Evolutionary conservation across 306 rosid genomes (phyloP), one percentile per base, ranked within the genome.

Genomic region (Rosa persica): DNA sequence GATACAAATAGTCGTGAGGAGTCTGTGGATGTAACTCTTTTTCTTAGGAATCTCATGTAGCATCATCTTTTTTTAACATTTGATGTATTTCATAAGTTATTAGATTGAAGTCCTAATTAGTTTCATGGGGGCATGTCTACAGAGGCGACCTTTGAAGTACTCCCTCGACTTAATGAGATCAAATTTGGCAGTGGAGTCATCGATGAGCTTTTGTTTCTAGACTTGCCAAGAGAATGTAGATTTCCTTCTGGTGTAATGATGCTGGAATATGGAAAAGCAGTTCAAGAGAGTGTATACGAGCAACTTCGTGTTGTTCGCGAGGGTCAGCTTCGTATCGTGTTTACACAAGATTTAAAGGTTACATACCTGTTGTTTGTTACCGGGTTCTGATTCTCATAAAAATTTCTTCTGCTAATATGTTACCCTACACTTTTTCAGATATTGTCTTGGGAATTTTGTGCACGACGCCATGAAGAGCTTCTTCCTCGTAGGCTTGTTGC

Each of bases 141-240:
- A 96, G 99, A 96, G 96, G 97, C 97, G 52, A 93, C 98, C n/a
- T 91, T 81, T 82, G 98, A 96, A 86, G 98, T 96, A 60, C 94
- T 96, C 54, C 97, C 99, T 36, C 87, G 98, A 85, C 96, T 96
- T 42, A 91, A 90, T 76, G 98, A 91, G 82, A 93, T 96, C 83
- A 96, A 96, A 84, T 96, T 91, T 86, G 97, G 91, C 44, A 90
- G 99, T 79, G 99, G 99, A 34, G 94, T 96, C 79, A 91, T 90
- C 1, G 99, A 96, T 75, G 99, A 96, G 78, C 96, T 96, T 70
- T 12, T 96, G 74, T 93, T 89, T 87, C 67, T 96, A 90, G 99
- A 96, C 81, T 71, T 87, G 88, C 98, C 99, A 0, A 94, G 89
- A 16, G 99, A 96, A 90, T 34, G 20, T 61, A 88, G 93, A 83